Evolutionary conservation across 805 yeast genomes (phyloP), one percentile per base, ranked within the genome.

Genomic region (Saccharomyces jurei): DNA sequence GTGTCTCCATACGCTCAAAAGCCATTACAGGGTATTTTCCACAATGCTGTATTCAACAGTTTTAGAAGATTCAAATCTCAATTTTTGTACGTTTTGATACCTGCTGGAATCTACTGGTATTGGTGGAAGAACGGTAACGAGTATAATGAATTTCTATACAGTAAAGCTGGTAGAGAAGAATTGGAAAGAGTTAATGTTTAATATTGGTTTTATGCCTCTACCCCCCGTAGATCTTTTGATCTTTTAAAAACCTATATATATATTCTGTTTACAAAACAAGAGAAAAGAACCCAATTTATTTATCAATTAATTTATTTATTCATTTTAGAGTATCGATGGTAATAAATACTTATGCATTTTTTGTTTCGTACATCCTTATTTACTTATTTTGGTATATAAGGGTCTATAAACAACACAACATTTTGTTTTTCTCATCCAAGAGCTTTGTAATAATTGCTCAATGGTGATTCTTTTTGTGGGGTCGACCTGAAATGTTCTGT

Each of bases 101-200:
- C 99, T 63, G 89, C 81, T 61, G 77, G 82, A 55, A 72, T 88
- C 62, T 84, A 88, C 70, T 89, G 92, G 87, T 83, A 82, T 73
- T 75, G 92, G 77, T 89, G 96, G 96, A 82, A 81, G 60, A 74
- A 79, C 70, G 91, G 95, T 62, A 84, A 89, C 77, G 90, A 86
- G 71, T 90, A 90, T 83, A 88, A 92, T 76, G 92, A 84, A 72
- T 91, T 78, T 83, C 81, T 92, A 73, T 92, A 92, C 82, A 90
- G 97, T 75, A 92, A 92, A 81, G 98, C 88, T 61, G 99, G 99
- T 74, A 89, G 91, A 79, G 92, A 86, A 79, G 96, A 92, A 71
- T 82, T 92, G 70, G 92, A 81, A 73, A 83, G 82, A 73, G 77
- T 74, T 54, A 75, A 74, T 63, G 76, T 70, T 53, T 74, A 66